Percentiles rank a stretch among this genome's conserved stretches.
phyloP scores from a whole-genome alignment of 176 grass and related monocot species.

The Saccharum officinarum region DNA sequence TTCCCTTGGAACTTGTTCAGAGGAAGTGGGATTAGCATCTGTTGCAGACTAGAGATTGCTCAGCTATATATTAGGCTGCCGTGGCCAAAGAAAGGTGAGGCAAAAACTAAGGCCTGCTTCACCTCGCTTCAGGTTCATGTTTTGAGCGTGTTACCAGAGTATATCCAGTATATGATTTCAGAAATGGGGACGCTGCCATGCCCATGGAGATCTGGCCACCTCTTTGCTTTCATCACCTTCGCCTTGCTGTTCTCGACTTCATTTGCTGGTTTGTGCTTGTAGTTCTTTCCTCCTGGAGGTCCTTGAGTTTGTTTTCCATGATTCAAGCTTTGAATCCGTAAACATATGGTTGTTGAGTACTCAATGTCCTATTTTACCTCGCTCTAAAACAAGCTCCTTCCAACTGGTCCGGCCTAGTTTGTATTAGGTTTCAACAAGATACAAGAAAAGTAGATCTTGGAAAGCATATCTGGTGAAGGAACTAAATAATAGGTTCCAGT shows the following conservation, averaged over 20 bases:
- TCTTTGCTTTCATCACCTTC: slow-evolving; percentile 25
- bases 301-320: background rate
- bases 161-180: slow-evolving; percentile 9
- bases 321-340: background rate
- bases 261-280: slow-evolving; percentile 13
- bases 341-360: background rate
- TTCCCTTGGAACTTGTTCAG: slow-evolving; percentile 12
- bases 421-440: background rate
- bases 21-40: slow-evolving; percentile 26
- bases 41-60: slow-evolving; percentile 21
- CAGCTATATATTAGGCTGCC: slow-evolving; percentile 27
- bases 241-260: slow-evolving; percentile 26
- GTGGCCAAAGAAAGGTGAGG: background rate
- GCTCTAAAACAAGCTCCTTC: background rate
- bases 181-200: slow-evolving; percentile 14
- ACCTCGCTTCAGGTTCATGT: slow-evolving; percentile 26
- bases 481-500: background rate
- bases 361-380: background rate
- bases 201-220: slow-evolving; percentile 6
- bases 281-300: background rate
- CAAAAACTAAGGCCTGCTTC: slow-evolving; percentile 19
- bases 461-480: background rate
- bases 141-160: slow-evolving; percentile 8
- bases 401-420: background rate
- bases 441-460: background rate